Evolutionary conservation across 257 asterid species (phyloP).

Genomic region (Capsicum baccatum): DNA sequence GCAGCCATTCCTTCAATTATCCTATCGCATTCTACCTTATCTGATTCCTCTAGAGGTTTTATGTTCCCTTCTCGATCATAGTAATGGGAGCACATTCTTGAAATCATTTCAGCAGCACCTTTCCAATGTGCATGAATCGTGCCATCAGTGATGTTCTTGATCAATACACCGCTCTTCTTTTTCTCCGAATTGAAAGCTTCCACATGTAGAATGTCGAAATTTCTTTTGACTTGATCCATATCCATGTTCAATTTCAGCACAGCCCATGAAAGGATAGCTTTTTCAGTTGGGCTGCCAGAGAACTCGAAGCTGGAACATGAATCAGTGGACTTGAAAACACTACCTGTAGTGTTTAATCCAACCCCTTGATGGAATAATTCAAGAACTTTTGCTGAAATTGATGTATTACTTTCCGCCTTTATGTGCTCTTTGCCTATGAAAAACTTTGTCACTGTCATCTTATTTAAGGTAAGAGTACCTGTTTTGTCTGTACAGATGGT

Average conservation of each 20-base stretch:
- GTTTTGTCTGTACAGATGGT: slow-evolving; percentile 57
- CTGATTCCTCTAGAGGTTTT: slow-evolving; percentile 35
- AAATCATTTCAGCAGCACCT: slow-evolving; percentile 84
- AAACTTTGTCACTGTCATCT: slow-evolving; percentile 53
- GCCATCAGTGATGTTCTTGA: slow-evolving; percentile 44
- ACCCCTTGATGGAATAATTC: slow-evolving; percentile 50
- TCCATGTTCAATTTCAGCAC: slow-evolving; percentile 56
- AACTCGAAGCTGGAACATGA: slow-evolving; percentile 44
- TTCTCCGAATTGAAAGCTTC: slow-evolving; percentile 81
- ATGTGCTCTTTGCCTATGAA: slow-evolving; percentile 47
- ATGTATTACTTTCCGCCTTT: neutral
- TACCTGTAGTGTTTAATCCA: slow-evolving; percentile 57
- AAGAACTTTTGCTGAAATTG: slow-evolving; percentile 35
- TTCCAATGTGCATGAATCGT: slow-evolving; percentile 67
- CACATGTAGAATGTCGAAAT: slow-evolving; percentile 46
- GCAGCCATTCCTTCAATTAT: slow-evolving; percentile 75
- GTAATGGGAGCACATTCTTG: slow-evolving; percentile 58
- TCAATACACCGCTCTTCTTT: slow-evolving; percentile 68
- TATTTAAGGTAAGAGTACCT: slow-evolving; percentile 57
- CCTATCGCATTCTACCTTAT: slow-evolving; percentile 39
- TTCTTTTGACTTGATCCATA: slow-evolving; percentile 49
- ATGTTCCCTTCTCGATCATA: slow-evolving; percentile 51
- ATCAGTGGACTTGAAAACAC: slow-evolving; percentile 34
- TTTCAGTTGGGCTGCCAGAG: slow-evolving; percentile 85
- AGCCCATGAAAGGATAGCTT: slow-evolving; percentile 83